A percentile compares a stretch with the other conserved stretches of the same genome.
Evolutionary conservation across 2,329 filamentous ascomycete species (phyloP).

Genomic region (Diaporthe citrichinensis): DNA sequence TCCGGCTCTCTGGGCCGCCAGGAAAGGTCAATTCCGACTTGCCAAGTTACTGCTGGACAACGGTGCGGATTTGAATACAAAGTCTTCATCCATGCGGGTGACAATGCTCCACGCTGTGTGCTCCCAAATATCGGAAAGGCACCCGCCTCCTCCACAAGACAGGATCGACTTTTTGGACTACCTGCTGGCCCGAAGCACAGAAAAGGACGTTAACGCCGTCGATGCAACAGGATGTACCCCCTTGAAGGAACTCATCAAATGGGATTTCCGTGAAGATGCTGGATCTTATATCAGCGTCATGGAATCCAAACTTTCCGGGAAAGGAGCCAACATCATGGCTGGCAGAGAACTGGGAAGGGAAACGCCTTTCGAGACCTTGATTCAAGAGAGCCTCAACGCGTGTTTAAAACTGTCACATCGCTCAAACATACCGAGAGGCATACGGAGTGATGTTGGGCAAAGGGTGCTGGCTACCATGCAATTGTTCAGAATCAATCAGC

Average conservation of each 20-base stretch:
- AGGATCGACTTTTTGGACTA: neutral
- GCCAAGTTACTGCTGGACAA: neutral
- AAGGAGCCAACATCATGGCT: constrained; percentile 8
- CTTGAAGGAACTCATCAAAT: neutral
- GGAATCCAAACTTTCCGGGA: neutral
- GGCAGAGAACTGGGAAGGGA: neutral
- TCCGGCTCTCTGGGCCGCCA: neutral
- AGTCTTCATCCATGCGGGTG: neutral
- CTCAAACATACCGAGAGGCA: neutral
- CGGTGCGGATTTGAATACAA: neutral
- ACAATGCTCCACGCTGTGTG: neutral
- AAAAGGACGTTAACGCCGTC: neutral
- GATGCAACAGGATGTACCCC: neutral
- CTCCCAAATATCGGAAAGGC: fast-evolving
- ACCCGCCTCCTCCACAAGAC: too few relatives aligned
- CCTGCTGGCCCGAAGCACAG: neutral
- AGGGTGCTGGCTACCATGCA: neutral
- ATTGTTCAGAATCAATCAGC: neutral
- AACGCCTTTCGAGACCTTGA: neutral
- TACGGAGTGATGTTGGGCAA: fast-evolving
- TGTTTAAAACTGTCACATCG: too few relatives aligned
- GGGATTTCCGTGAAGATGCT: neutral
- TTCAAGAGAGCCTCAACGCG: neutral
- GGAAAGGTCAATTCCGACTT: neutral
- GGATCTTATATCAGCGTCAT: neutral